These are phyloP conservation scores for Aquilaria agallochum DNA, from an alignment of 441 rosid species.

Conservation along the genomic window DNA sequence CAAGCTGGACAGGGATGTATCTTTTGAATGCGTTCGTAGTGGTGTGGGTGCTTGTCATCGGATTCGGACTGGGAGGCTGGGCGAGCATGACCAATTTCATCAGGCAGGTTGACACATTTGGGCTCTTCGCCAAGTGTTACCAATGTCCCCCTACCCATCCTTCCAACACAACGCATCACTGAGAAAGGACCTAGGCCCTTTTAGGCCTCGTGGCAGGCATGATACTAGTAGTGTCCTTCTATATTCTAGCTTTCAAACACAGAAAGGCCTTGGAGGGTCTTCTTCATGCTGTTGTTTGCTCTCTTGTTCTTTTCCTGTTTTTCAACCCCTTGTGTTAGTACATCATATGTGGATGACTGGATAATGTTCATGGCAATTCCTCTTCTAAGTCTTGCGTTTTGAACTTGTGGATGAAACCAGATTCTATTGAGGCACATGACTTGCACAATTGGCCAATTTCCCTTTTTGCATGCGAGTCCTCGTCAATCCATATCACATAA, in stretches of 20 bases:
- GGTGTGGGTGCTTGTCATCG: constrained; percentile 44
- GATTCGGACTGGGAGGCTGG: constrained; percentile 62
- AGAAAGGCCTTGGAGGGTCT: constrained; percentile 1
- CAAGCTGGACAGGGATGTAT: constrained; percentile 48
- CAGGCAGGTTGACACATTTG: constrained; percentile 51
- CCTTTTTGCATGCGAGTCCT: constrained; percentile 13
- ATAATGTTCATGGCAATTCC: constrained; percentile 13
- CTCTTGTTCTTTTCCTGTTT: constrained; percentile 10
- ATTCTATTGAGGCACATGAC: constrained; percentile 10
- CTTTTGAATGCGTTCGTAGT: constrained; percentile 34
- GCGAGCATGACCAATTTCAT: constrained; percentile 56
- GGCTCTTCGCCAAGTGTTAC: constrained; percentile 61
- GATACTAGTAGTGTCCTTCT: not conserved
- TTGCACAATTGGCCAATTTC: constrained; percentile 5
- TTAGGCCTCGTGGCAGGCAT: not conserved
- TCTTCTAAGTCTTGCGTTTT: not conserved
- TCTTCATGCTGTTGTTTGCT: constrained; percentile 3
- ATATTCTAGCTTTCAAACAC: constrained; percentile 7
- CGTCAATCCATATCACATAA: constrained; percentile 11
- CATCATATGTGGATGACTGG: not conserved
- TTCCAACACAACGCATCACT: constrained; percentile 24
- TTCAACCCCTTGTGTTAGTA: not conserved
- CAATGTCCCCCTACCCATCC: constrained; percentile 39
- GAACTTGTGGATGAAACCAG: constrained; percentile 2
- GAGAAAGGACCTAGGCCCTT: not conserved